Conservation (phyloP, 768 basidiomycete species). For the Tulasnella sp. region DNA sequence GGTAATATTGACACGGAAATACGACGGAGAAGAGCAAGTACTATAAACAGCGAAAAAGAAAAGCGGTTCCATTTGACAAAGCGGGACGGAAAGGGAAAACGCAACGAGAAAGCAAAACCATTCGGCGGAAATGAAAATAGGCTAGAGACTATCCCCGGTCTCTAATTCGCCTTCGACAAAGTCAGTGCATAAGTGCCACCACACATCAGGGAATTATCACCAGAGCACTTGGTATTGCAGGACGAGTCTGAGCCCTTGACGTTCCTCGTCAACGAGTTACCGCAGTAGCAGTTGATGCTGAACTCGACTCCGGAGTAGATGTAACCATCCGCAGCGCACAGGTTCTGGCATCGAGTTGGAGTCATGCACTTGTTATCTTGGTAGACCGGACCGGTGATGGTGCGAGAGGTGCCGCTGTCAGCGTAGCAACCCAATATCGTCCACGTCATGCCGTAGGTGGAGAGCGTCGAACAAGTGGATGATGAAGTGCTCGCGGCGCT, state of each 20-base stretch:
- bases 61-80: not conserved
- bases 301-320: constrained; percentile 6
- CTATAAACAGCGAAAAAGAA: not conserved
- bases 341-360: constrained; percentile 5
- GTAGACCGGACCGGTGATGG: not conserved
- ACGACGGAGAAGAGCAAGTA: not conserved
- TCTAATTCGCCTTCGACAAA: not conserved
- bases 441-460: not conserved
- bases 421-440: not conserved
- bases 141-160: too few relatives aligned
- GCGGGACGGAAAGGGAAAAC: not conserved
- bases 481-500: too few relatives aligned
- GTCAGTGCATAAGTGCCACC: not conserved
- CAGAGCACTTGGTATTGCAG: not conserved
- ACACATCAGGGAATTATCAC: not conserved
- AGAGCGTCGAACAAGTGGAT: too few relatives aligned
- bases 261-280: not conserved
- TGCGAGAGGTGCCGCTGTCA: not conserved
- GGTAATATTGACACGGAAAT: not conserved
- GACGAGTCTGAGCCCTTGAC: not conserved
- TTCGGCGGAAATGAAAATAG: not conserved
- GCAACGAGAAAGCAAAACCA: not conserved
- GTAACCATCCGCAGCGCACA: not conserved
- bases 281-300: constrained; percentile 9
- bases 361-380: not conserved